A percentile compares a stretch with the other conserved stretches of the same genome.
These are phyloP conservation scores for Sisymbrium altissimum DNA, from an alignment of 345 rosid species.

Conservation along the genomic window DNA sequence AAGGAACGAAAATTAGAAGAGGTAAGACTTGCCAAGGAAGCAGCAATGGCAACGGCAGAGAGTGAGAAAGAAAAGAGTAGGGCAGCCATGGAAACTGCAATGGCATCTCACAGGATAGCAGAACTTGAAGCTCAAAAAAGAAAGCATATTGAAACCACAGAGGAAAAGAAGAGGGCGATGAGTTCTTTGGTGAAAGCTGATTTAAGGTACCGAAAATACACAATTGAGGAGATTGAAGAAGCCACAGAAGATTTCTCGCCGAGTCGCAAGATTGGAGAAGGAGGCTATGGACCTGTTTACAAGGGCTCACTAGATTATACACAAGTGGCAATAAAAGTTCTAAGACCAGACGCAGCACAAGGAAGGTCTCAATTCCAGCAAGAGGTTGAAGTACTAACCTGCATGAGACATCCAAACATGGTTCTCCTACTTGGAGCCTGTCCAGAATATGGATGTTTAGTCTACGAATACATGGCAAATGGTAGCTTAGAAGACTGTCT, in stretches of 20 bases:
- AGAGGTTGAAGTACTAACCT: conserved; percentile 80
- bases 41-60: conserved; percentile 55
- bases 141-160: conserved; percentile 44
- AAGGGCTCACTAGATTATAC: conserved; percentile 62
- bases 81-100: conserved; percentile 61
- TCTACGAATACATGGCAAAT: conserved; percentile 85
- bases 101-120: conserved; percentile 50
- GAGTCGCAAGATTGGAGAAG: conserved; percentile 80
- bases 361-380: conserved; percentile 80
- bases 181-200: conserved; percentile 28
- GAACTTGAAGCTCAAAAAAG: conserved; percentile 61
- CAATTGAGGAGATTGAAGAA: conserved; percentile 71
- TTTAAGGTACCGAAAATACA: conserved; percentile 54
- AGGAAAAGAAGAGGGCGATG: conserved; percentile 32
- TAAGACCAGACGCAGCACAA: conserved; percentile 82
- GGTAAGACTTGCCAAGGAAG: conserved; percentile 52
- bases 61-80: conserved; percentile 56
- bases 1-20: conserved; percentile 50
- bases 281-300: conserved; percentile 94
- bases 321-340: conserved; percentile 75
- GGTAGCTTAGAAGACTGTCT: conserved; percentile 90
- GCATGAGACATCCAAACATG: conserved; percentile 93
- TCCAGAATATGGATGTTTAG: conserved; percentile 83
- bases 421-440: conserved; percentile 94
- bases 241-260: conserved; percentile 57